phyloP scores from a whole-genome alignment of 2,329 filamentous ascomycete genomes.

The Colletotrichum destructivum region DNA sequence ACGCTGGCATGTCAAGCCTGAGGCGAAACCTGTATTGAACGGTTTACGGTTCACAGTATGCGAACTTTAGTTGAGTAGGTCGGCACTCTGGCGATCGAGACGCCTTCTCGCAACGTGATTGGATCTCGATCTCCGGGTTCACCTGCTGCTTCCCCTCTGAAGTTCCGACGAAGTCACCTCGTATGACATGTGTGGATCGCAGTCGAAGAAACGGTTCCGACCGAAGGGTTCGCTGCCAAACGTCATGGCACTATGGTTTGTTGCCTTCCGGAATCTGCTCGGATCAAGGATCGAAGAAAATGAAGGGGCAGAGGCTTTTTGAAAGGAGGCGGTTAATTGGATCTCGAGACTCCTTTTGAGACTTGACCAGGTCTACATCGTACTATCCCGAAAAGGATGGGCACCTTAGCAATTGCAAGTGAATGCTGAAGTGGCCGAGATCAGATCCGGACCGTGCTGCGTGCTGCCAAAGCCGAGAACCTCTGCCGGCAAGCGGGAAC shows the following conservation, averaged over 20 bases:
- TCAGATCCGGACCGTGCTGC: neutral
- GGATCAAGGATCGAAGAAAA: neutral
- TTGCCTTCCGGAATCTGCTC: slow-evolving; percentile 2
- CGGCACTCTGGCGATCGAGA: neutral
- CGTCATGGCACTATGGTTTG: slow-evolving; percentile 6
- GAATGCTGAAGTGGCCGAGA: neutral
- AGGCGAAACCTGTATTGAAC: slow-evolving; percentile 8
- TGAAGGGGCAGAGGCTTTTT: slow-evolving; percentile 3
- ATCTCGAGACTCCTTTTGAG: neutral
- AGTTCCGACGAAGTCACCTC: slow-evolving; percentile 27
- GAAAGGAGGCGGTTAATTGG: neutral
- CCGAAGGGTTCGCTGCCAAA: slow-evolving; percentile 19
- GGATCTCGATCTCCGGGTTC: neutral
- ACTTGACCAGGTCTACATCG: neutral
- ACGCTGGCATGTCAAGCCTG: neutral
- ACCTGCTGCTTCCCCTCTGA: neutral
- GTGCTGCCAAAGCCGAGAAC: neutral
- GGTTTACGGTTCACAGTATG: slow-evolving; percentile 11
- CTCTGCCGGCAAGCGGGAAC: slow-evolving; percentile 13
- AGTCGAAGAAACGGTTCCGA: neutral
- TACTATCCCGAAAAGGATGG: neutral
- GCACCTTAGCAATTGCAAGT: neutral
- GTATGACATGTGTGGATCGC: neutral
- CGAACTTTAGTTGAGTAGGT: neutral
- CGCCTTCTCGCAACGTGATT: slow-evolving; percentile 5